These are phyloP conservation scores for Biscogniauxia marginata DNA, from an alignment of 2,329 filamentous ascomycete species.

Conservation along the genomic window DNA sequence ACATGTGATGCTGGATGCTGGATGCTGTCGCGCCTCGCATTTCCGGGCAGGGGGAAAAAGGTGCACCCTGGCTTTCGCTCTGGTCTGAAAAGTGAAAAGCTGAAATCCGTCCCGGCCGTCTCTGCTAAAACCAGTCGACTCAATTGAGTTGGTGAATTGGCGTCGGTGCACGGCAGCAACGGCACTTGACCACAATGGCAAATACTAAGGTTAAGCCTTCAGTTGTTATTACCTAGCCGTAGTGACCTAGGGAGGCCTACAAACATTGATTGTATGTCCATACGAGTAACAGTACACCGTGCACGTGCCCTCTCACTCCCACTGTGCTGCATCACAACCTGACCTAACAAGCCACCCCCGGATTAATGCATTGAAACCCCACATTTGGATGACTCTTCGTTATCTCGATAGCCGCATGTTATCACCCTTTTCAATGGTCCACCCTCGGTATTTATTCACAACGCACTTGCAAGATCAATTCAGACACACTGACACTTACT, in stretches of 20 bases:
- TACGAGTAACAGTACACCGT: background rate
- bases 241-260: background rate
- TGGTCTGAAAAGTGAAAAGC: background rate
- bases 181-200: background rate
- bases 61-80: background rate
- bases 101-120: background rate
- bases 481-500: too few relatives aligned
- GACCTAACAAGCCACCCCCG: background rate
- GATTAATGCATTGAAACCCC: background rate
- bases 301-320: too few relatives aligned
- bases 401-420: background rate
- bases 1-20: background rate
- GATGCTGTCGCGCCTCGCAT: background rate
- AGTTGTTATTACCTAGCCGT: too few relatives aligned
- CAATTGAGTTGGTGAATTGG: background rate
- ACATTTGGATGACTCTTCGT: background rate
- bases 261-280: background rate
- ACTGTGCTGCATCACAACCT: background rate
- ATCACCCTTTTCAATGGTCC: background rate
- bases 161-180: background rate
- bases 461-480: too few relatives aligned
- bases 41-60: background rate
- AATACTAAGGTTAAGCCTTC: too few relatives aligned
- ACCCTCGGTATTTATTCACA: background rate
- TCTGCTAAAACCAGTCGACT: slow-evolving; percentile 13